A percentile compares a stretch with the other conserved stretches of the same genome.
Evolutionary conservation across 1,284 basidiomycete species (phyloP).

Genomic region (Nidula niveotomentosa): DNA sequence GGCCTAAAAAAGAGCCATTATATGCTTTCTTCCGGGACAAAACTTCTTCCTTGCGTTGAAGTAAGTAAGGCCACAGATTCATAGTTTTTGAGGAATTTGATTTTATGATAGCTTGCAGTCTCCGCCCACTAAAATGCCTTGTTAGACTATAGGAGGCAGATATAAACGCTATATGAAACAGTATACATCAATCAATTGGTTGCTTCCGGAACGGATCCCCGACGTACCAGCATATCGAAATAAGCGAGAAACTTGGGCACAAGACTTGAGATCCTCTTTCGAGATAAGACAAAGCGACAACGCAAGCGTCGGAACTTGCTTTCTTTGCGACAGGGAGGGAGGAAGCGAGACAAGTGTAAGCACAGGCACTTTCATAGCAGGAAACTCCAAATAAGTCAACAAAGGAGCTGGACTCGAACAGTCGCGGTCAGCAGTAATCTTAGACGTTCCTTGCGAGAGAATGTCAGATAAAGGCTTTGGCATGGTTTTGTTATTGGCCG

Average conservation of each 20-base stretch:
- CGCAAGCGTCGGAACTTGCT: conserved; percentile 50
- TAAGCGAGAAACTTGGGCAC: conserved; percentile 51
- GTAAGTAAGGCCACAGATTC: conserved; percentile 72
- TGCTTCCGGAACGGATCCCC: neutral
- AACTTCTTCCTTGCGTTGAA: conserved; percentile 43
- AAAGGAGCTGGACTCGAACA: too few species aligned
- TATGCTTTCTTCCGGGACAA: conserved; percentile 35
- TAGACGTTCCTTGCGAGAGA: too few species aligned
- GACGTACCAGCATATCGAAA: conserved; percentile 65
- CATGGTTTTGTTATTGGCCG: too few species aligned
- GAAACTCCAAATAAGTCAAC: too few species aligned
- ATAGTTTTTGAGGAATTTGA: conserved; percentile 43
- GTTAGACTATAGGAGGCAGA: conserved; percentile 51
- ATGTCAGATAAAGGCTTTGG: too few species aligned
- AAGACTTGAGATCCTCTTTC: conserved; percentile 37
- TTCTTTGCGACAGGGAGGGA: conserved; percentile 61
- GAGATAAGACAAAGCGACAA: conserved; percentile 52
- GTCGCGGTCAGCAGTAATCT: too few species aligned
- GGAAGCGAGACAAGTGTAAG: neutral
- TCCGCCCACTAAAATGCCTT: conserved; percentile 43
- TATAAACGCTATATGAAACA: conserved; percentile 50
- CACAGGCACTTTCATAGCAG: too few species aligned
- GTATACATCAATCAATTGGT: neutral
- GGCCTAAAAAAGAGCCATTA: conserved; percentile 46
- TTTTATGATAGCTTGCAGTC: conserved; percentile 38